Percentiles rank a stretch among this genome's conserved stretches.
phyloP scores from a whole-genome alignment of 2,329 filamentous ascomycete genomes.

The Coccinonectria pachysandricola region DNA sequence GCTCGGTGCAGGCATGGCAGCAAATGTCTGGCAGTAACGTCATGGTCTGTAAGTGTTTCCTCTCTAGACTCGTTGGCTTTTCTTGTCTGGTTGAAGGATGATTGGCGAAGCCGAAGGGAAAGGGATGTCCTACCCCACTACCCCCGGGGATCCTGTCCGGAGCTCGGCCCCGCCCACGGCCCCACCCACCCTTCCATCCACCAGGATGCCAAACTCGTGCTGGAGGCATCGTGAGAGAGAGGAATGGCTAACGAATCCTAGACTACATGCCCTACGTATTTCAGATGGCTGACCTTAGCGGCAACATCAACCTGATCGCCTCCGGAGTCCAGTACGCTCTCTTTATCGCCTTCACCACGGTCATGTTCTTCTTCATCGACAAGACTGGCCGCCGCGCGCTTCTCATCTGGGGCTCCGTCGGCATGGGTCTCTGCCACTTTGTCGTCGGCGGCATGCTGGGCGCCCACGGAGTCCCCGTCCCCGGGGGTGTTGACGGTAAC shows the following conservation, averaged over 20 bases:
- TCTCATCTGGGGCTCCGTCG: slow-evolving; percentile 50
- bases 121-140: too few species aligned
- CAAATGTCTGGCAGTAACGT: slow-evolving; percentile 40
- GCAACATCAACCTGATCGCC: slow-evolving; percentile 37
- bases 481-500: slow-evolving; percentile 34
- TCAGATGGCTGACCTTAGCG: slow-evolving; percentile 17
- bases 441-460: slow-evolving; percentile 38
- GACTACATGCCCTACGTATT: slow-evolving; percentile 36
- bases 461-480: slow-evolving; percentile 28
- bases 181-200: too few species aligned
- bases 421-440: slow-evolving; percentile 49
- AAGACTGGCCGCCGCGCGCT: slow-evolving; percentile 49
- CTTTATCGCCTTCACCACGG: slow-evolving; percentile 36
- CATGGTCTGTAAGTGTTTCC: slow-evolving; percentile 31
- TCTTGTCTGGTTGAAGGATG: too few species aligned
- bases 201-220: too few species aligned
- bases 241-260: slow-evolving; percentile 1
- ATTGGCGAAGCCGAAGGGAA: too few species aligned
- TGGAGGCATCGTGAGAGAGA: too few species aligned
- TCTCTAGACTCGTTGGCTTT: too few species aligned
- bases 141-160: too few species aligned
- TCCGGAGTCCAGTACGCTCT: slow-evolving; percentile 42
- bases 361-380: slow-evolving; percentile 40
- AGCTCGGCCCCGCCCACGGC: too few species aligned
- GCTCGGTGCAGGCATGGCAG: slow-evolving; percentile 33